A percentile compares a stretch with the other conserved stretches of the same genome.
Conservation (phyloP, 2,329 filamentous ascomycete genomes). For the Phialophora expanda region DNA sequence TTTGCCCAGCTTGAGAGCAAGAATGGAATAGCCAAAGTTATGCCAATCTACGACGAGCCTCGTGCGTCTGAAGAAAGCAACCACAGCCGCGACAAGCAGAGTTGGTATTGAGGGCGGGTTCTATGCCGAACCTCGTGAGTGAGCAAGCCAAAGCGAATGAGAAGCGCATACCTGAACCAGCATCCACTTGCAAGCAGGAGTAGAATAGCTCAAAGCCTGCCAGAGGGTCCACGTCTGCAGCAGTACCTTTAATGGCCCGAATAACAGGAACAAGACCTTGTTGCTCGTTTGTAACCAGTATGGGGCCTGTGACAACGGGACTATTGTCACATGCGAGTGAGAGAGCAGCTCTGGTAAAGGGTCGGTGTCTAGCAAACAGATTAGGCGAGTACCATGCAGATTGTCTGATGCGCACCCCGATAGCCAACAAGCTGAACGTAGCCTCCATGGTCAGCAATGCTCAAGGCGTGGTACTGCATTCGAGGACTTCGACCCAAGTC, state of each 20-base stretch:
- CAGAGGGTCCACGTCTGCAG: constrained; percentile 79
- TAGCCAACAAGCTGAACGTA: constrained; percentile 88
- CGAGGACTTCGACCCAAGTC: constrained; percentile 95
- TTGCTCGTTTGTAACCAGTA: constrained; percentile 68
- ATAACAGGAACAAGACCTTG: constrained; percentile 74
- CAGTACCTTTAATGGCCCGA: constrained; percentile 82
- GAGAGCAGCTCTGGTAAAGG: constrained; percentile 76
- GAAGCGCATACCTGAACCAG: constrained; percentile 69
- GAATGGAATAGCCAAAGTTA: constrained; percentile 96
- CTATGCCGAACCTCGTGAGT: constrained; percentile 50
- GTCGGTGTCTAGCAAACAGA: constrained; percentile 67
- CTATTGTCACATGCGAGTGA: constrained; percentile 71
- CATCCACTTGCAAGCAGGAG: constrained; percentile 79
- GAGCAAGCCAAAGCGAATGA: constrained; percentile 27
- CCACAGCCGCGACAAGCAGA: constrained; percentile 73
- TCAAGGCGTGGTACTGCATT: constrained; percentile 98
- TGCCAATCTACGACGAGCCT: constrained; percentile 95
- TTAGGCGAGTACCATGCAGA: constrained; percentile 10
- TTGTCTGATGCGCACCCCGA: constrained; percentile 61
- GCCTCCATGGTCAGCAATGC: constrained; percentile 80
- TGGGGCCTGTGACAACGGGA: constrained; percentile 72
- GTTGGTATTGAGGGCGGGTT: constrained; percentile 96
- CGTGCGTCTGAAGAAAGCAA: constrained; percentile 78
- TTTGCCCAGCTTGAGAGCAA: constrained; percentile 68
- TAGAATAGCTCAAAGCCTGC: constrained; percentile 72